Percentiles rank a stretch among this genome's conserved stretches.
Conservation (phyloP, 2,329 filamentous ascomycete genomes). For the Arthrobotrys entomopaga region DNA sequence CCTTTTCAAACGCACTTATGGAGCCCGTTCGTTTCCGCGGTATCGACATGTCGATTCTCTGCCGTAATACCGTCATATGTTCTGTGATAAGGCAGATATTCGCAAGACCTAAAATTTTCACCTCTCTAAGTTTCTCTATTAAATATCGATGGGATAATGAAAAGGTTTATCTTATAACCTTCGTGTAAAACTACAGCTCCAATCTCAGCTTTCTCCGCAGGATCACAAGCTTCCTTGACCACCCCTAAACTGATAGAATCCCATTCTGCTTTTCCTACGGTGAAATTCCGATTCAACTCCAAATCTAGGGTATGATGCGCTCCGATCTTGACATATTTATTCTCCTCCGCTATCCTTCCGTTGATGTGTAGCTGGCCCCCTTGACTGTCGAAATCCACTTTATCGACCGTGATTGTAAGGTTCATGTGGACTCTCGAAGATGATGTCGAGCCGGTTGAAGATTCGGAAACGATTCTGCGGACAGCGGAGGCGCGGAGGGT, state of each 20-base stretch:
- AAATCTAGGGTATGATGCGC: slow-evolving; percentile 80
- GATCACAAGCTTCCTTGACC: slow-evolving; percentile 80
- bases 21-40: slow-evolving; percentile 73
- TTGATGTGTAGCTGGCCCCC: slow-evolving; percentile 75
- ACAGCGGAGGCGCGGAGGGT: slow-evolving; percentile 73
- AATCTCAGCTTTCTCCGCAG: slow-evolving; percentile 81
- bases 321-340: slow-evolving; percentile 74
- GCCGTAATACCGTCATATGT: slow-evolving; percentile 79
- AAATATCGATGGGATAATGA: too few relatives aligned
- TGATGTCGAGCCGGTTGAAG: slow-evolving; percentile 70
- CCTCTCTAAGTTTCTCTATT: slow-evolving; percentile 4
- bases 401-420: slow-evolving; percentile 73
- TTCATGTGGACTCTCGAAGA: slow-evolving; percentile 73
- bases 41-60: slow-evolving; percentile 73
- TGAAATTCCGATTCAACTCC: slow-evolving; percentile 87
- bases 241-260: slow-evolving; percentile 85
- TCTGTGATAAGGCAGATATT: slow-evolving; percentile 86
- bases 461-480: slow-evolving; percentile 72
- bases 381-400: slow-evolving; percentile 75
- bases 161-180: slow-evolving; percentile 64
- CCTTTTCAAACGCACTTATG: slow-evolving; percentile 66
- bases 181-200: slow-evolving; percentile 96
- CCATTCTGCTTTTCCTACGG: slow-evolving; percentile 86
- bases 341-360: slow-evolving; percentile 73
- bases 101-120: slow-evolving; percentile 66